Conservation (phyloP, 495 filamentous ascomycete species). For the Trichoderma erinaceum region DNA sequence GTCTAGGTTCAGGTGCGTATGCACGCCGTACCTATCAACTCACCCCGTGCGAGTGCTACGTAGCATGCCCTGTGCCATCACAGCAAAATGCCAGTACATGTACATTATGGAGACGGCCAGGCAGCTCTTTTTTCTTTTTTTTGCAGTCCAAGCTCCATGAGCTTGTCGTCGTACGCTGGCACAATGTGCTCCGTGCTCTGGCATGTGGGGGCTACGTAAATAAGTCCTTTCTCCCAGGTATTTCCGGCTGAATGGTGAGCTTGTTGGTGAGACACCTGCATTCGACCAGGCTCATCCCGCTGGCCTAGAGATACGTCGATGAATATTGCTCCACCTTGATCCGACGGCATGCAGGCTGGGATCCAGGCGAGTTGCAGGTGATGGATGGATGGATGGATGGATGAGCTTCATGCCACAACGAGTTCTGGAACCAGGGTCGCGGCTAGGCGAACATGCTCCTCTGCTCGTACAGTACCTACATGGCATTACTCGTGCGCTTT, state of each 20-base stretch:
- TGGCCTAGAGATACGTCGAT: background rate
- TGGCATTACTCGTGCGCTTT: conserved; percentile 10
- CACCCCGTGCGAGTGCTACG: conserved; percentile 2
- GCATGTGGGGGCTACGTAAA: conserved; percentile 1
- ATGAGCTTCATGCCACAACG: background rate
- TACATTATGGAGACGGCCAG: background rate
- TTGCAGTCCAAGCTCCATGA: background rate
- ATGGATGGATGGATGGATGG: background rate
- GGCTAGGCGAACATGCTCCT: background rate
- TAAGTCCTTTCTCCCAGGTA: background rate
- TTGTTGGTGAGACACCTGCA: conserved; percentile 12
- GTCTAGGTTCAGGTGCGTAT: background rate
- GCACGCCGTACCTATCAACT: background rate
- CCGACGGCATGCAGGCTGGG: conserved; percentile 11
- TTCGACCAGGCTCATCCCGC: conserved; percentile 2
- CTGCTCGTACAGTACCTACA: background rate
- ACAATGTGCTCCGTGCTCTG: background rate
- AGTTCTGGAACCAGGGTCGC: background rate
- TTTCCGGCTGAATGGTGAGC: conserved; percentile 13
- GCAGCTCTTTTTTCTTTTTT: background rate
- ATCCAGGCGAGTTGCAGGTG: background rate
- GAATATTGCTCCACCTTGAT: conserved; percentile 4
- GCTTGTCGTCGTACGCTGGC: background rate
- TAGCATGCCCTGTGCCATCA: background rate
- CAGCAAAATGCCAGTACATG: background rate